phyloP scores from a whole-genome alignment of 2,329 filamentous ascomycete genomes.

The Ophiostoma tasmaniense region DNA sequence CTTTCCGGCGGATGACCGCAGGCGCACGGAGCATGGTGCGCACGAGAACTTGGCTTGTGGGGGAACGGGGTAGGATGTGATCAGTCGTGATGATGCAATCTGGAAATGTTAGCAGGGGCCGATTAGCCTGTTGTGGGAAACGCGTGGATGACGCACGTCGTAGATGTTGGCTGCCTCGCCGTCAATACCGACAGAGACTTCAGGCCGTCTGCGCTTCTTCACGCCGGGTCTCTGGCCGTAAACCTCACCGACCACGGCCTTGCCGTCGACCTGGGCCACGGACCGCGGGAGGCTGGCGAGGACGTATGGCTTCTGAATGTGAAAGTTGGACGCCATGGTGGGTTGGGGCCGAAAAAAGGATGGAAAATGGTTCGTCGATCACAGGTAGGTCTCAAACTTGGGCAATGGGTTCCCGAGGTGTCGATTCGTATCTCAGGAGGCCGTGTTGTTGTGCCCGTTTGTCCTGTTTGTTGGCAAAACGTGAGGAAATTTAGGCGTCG shows the following conservation, averaged over 20 bases:
- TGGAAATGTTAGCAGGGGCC: constrained; percentile 25
- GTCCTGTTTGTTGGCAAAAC: background rate
- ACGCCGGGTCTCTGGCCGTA: constrained; percentile 47
- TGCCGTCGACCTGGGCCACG: constrained; percentile 42
- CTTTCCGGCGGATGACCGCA: constrained; percentile 39
- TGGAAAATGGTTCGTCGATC: background rate
- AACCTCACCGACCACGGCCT: constrained; percentile 52
- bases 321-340: constrained; percentile 50
- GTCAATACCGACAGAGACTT: constrained; percentile 54
- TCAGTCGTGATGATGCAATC: constrained; percentile 52
- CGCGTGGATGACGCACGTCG: constrained; percentile 39
- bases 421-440: background rate
- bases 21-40: constrained; percentile 49
- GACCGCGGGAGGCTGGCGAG: constrained; percentile 52
- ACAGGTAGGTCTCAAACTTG: background rate
- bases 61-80: constrained; percentile 59
- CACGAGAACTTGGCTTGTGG: constrained; percentile 58
- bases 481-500: constrained; percentile 10
- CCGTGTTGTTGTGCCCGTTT: background rate
- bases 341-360: background rate
- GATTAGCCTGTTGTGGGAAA: background rate
- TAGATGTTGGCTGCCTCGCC: constrained; percentile 59
- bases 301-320: constrained; percentile 56
- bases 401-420: background rate
- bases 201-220: constrained; percentile 55